Base-by-base conservation (phyloP, 345 rosid genomes). In the Citrus trifoliata region DNA sequence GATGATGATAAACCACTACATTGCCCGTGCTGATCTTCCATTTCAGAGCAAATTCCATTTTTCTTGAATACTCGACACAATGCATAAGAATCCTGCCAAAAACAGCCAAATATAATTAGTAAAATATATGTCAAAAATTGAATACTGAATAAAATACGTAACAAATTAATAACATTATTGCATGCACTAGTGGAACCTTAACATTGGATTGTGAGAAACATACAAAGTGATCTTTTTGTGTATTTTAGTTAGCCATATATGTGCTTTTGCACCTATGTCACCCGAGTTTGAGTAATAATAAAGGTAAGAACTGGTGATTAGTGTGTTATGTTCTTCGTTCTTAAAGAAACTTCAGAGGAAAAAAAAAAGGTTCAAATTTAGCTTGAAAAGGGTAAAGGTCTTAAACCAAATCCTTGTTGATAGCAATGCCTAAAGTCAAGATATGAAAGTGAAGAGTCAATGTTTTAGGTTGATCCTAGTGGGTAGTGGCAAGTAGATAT, bases 21-120 rank as follows among this genome's bases (percentile, higher is more conserved):
- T 64, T 88, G 93, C 24, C 85, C 92, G 75, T 82, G 89, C 51
- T 85, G 91, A 27, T 93, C 89, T 85, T 95, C 97, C 19, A 77
- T 68, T 79, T 95, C 98, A 4, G 91, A 63, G 84, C 92, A 90
- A 71, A 89, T 88, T 40, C 93, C 98, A 71, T 95, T 93, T 80
- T 95, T 95, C 88, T 95, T 95, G 90, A 95, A 95, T 40, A 95
- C 98, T 4, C 98, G 94, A 80, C 98, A 95, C 78, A 95, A 55
- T 66, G 98, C 98, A 59, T 91, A 93, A 2, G 95, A 90, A 71
- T 95, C 98, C 97, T 93, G 84, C 79, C 66, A 76, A 51, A 51
- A 51, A 51, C 77, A 37, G 48, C 70, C 70, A 22, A 21, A 64
- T 28, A 13, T 16, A 35, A 3, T 53, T 53, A 53, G 22, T 53